Base-by-base conservation (phyloP, 2,329 filamentous ascomycete species). In the Fusarium nanum region DNA sequence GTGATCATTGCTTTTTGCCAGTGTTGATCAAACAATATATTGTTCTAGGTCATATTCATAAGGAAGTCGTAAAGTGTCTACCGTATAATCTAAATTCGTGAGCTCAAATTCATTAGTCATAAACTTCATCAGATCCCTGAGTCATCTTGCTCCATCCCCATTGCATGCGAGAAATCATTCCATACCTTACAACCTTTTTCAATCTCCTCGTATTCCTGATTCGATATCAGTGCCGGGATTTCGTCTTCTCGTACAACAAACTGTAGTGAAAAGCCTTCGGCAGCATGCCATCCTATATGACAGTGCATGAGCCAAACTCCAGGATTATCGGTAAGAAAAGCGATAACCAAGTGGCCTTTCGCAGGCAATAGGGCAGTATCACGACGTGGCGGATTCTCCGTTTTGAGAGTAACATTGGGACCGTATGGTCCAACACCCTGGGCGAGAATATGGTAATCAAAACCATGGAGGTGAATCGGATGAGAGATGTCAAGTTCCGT, bases 221-320 rank as follows among this genome's bases (percentile, higher is more conserved):
- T 45, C 7, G 70, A 71, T 23, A 68, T n/a, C 11, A 72, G 55
- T 18, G 13, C 60, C 6, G 60, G 54, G 12, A 74, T 74, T 30
- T 74, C 72, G 16, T 73, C 61, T 11, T 67, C 70, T 16, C 72
- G 72, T 34, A 74, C 67, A 20, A 74, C 46, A 32, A 74, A 74
- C 44, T 74, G 72, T 18, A 74, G 40, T 1, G 72, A 69, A 34
- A 74, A 74, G 10, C 72, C 72, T 42, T 74, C 70, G 6, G 72
- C 70, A 32, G 68, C 70, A 28, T 74, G 72, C 72, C 72, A 74
- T 16, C 72, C 73, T 34, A 85, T 83, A 72, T 86, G 84, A 71
- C 84, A 86, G 72, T 86, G 84, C 76, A 86, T 81, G 13, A 84
- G 77, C 84, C 84, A 86, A 1, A 79, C 77, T 0, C 85, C 85